Conservation (phyloP, 768 basidiomycete species). For the Xanthoconium purpureum region DNA sequence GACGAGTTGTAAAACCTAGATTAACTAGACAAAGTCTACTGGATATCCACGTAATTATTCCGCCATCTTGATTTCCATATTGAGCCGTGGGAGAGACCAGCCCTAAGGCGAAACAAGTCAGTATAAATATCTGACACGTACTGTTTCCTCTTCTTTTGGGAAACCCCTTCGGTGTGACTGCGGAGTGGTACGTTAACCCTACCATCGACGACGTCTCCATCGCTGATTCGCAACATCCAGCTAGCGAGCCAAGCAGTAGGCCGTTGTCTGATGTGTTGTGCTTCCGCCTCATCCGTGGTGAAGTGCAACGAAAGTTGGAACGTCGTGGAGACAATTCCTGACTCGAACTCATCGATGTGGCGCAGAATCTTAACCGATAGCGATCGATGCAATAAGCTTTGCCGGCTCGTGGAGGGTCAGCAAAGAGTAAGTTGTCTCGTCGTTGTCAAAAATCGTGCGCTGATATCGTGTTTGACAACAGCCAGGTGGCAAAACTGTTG, state of each 20-base stretch:
- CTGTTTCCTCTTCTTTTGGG: slow-evolving; percentile 11
- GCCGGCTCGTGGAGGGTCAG: slow-evolving; percentile 22
- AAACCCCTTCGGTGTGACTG: slow-evolving; percentile 34
- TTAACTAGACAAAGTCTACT: not conserved
- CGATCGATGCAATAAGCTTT: slow-evolving; percentile 20
- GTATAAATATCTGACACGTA: slow-evolving; percentile 9
- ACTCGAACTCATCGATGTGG: slow-evolving; percentile 9
- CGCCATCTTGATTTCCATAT: slow-evolving; percentile 1
- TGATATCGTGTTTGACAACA: slow-evolving; percentile 3
- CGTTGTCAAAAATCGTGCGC: fast-evolving
- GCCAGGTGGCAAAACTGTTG: slow-evolving; percentile 13
- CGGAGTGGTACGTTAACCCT: slow-evolving; percentile 5
- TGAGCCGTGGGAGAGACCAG: slow-evolving; percentile 27
- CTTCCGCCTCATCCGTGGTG: not conserved
- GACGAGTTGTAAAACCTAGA: slow-evolving; percentile 39
- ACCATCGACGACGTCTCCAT: not conserved
- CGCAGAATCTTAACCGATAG: slow-evolving; percentile 8
- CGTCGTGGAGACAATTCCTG: slow-evolving; percentile 11
- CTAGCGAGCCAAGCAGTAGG: not conserved
- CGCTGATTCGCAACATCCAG: slow-evolving; percentile 7
- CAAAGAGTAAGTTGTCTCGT: slow-evolving; percentile 12
- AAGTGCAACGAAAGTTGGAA: slow-evolving; percentile 17
- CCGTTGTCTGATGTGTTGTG: slow-evolving; percentile 19
- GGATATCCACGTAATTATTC: slow-evolving; percentile 1
- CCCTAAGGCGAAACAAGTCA: slow-evolving; percentile 22